phyloP scores from a whole-genome alignment of 768 basidiomycete species.

The Lactarius sp. region DNA sequence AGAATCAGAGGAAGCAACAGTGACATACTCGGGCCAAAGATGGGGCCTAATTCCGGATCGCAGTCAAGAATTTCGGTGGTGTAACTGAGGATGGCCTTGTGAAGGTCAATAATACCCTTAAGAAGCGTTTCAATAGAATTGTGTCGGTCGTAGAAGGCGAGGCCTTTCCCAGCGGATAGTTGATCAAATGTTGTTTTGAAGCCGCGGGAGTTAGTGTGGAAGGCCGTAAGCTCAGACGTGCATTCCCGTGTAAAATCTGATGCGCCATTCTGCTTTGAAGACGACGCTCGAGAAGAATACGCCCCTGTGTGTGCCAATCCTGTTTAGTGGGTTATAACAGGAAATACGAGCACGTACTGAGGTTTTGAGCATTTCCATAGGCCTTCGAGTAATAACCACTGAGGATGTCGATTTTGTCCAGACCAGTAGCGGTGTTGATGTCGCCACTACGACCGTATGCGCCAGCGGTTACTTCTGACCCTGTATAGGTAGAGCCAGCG shows the following conservation, averaged over 20 bases:
- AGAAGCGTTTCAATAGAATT: slow-evolving; percentile 44
- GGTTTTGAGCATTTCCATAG: slow-evolving; percentile 26
- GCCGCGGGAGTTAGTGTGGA: slow-evolving; percentile 34
- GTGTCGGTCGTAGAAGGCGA: slow-evolving; percentile 44
- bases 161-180: slow-evolving; percentile 42
- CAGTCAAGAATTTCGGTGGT: slow-evolving; percentile 34
- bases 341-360: slow-evolving; percentile 27
- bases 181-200: slow-evolving; percentile 31
- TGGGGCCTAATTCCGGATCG: slow-evolving; percentile 45
- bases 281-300: slow-evolving; percentile 33
- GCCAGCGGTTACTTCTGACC: neutral
- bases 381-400: slow-evolving; percentile 28
- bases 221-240: slow-evolving; percentile 34
- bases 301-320: neutral
- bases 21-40: slow-evolving; percentile 48
- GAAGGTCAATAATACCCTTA: slow-evolving; percentile 44
- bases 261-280: slow-evolving; percentile 26
- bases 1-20: neutral
- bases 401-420: slow-evolving; percentile 29
- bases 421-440: slow-evolving; percentile 16
- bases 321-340: neutral
- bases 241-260: slow-evolving; percentile 42
- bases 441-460: slow-evolving; percentile 17
- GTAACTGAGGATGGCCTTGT: slow-evolving; percentile 42
- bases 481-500: neutral